These are phyloP conservation scores for Corallochytrium limacisporum DNA, from an alignment of 78 protist species.

Conservation along the genomic window DNA sequence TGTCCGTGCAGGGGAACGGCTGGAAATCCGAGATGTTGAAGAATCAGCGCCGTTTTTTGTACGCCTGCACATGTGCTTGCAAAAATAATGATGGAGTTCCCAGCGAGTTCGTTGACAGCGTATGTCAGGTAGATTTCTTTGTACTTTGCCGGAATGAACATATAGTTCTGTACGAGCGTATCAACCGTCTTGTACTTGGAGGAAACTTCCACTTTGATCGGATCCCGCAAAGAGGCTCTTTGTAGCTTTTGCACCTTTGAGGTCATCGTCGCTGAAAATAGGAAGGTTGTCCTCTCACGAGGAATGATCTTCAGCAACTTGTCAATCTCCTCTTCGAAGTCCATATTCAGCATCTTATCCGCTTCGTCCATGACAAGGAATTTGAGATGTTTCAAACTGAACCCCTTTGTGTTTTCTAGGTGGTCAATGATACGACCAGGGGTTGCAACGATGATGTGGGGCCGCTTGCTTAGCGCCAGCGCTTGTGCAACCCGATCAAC, in stretches of 20 bases:
- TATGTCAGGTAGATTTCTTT: conserved; percentile 67
- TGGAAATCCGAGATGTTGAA: conserved; percentile 26
- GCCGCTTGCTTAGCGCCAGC: conserved; percentile 59
- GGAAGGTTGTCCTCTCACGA: conserved; percentile 53
- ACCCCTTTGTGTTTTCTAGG: conserved; percentile 85
- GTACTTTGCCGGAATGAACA: conserved; percentile 76
- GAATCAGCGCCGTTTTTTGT: background rate
- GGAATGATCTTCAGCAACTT: conserved; percentile 52
- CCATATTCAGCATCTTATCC: conserved; percentile 80
- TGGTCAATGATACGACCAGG: conserved; percentile 92
- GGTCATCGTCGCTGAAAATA: conserved; percentile 98
- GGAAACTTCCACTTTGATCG: conserved; percentile 53
- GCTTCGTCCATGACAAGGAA: conserved; percentile 92
- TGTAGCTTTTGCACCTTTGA: conserved; percentile 81
- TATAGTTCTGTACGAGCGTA: conserved; percentile 63
- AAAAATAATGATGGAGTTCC: conserved; percentile 69
- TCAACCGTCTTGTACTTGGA: conserved; percentile 61
- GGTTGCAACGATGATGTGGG: conserved; percentile 93
- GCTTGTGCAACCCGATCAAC: conserved; percentile 51
- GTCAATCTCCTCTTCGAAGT: conserved; percentile 85
- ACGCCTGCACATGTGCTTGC: conserved; percentile 20
- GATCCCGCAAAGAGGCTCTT: conserved; percentile 75
- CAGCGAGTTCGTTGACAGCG: background rate
- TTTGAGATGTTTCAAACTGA: conserved; percentile 44
- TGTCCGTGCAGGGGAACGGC: conserved; percentile 89